A percentile compares a stretch with the other conserved stretches of the same genome.
phyloP scores from a whole-genome alignment of 805 yeast genomes.

The Saccharomycopsis malanga region DNA sequence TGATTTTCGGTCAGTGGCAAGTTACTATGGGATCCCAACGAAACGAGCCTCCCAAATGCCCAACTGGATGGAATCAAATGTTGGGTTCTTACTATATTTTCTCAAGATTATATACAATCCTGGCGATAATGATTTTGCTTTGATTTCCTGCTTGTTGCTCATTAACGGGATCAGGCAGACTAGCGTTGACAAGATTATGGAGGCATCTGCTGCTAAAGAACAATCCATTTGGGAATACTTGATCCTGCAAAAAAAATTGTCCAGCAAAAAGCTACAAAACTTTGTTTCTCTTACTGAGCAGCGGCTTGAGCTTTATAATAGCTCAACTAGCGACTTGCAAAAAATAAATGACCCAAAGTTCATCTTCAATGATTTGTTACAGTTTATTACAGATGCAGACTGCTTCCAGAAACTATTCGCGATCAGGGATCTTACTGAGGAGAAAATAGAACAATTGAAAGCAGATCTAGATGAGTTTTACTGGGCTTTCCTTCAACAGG shows the following conservation, averaged over 20 bases:
- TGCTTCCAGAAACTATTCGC: slow-evolving; percentile 23
- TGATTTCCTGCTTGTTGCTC: slow-evolving; percentile 26
- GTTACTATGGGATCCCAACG: slow-evolving; percentile 35
- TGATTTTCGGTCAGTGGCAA: slow-evolving; percentile 33
- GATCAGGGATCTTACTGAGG: slow-evolving; percentile 25
- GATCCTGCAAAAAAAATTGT: not conserved
- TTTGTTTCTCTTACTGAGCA: slow-evolving; percentile 26
- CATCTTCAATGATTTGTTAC: slow-evolving; percentile 20
- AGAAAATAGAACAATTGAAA: slow-evolving; percentile 18
- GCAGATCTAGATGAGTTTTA: slow-evolving; percentile 32
- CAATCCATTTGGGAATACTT: slow-evolving; percentile 1
- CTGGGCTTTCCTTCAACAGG: slow-evolving; percentile 30
- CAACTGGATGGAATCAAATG: slow-evolving; percentile 42
- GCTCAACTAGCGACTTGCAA: not conserved
- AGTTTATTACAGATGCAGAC: slow-evolving; percentile 18
- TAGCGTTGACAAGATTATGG: not conserved
- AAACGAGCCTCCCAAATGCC: slow-evolving; percentile 41
- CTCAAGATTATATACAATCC: slow-evolving; percentile 36
- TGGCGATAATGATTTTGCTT: slow-evolving; percentile 26
- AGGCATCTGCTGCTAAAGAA: not conserved
- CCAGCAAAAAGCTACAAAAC: slow-evolving; percentile 24
- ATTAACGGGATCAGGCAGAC: slow-evolving; percentile 15
- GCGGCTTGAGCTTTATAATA: slow-evolving; percentile 14
- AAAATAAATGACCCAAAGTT: slow-evolving; percentile 14
- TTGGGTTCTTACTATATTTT: slow-evolving; percentile 40